Percentiles rank a stretch among this genome's conserved stretches.
Evolutionary conservation across 306 rosid genomes (phyloP).

Genomic region (Fragaria iinumae): DNA sequence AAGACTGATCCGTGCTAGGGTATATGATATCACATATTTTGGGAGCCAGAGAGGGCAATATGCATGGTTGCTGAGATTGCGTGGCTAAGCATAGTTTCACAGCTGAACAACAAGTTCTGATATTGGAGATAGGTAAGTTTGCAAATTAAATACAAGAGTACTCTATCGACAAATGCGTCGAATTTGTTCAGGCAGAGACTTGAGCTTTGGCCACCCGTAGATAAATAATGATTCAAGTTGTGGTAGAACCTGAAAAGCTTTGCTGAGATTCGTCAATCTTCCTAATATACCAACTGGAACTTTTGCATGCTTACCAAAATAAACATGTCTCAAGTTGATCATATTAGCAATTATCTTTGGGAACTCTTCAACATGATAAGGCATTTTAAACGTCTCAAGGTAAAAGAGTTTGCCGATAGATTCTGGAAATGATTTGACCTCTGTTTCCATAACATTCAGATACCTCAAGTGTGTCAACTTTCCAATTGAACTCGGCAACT

Average conservation of each 20-base stretch:
- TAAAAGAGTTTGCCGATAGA: constrained; percentile 6
- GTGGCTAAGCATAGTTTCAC: too few relatives aligned
- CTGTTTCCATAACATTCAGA: neutral
- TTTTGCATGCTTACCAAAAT: neutral
- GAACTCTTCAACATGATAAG: neutral
- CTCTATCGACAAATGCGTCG: too few relatives aligned
- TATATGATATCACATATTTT: too few relatives aligned
- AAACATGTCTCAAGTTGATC: neutral
- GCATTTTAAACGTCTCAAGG: neutral
- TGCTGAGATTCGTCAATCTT: neutral
- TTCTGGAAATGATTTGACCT: neutral
- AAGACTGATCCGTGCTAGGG: too few relatives aligned
- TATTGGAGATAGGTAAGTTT: too few relatives aligned
- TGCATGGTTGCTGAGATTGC: too few relatives aligned
- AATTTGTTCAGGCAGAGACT: too few relatives aligned
- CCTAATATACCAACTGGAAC: neutral
- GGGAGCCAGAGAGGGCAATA: too few relatives aligned
- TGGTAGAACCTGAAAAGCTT: neutral
- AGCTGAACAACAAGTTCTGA: too few relatives aligned
- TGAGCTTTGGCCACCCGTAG: too few relatives aligned
- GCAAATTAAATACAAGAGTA: too few relatives aligned
- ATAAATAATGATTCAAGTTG: too few relatives aligned
- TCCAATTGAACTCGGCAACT: constrained; percentile 7
- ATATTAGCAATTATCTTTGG: neutral
- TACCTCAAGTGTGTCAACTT: constrained; percentile 22